Evolutionary conservation across 306 rosid species (phyloP), one percentile per base, ranked within the genome.

Genomic region (Casuarina glauca): DNA sequence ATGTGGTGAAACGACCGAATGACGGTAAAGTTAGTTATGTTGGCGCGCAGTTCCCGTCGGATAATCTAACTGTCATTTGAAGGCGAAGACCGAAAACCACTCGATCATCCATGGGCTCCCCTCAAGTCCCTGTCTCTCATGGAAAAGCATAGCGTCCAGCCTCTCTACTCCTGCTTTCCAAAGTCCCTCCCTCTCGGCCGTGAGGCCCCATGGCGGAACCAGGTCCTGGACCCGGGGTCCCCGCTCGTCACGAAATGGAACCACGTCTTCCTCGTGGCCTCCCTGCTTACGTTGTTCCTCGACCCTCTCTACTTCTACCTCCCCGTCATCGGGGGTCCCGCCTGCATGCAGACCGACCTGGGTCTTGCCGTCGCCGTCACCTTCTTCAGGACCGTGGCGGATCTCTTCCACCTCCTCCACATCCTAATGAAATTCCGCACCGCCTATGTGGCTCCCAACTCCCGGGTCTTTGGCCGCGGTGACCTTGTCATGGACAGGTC

Each of bases 271-370:
- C 89, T 92, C 42, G 80, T 82, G 1, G 77, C 87, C 0, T 89
- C 89, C 74, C 75, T 92, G 20, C 64, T 80, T 4, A 94, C 97
- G n/a, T 81, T 95, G 45, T 95, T 92, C 79, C 45, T 95, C 3
- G 98, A 95, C 58, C 97, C 97, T 2, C 91, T 95, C 50, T 95
- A 91, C 83, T 92, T 95, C 87, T 95, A 81, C 51, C 71, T 89
- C 45, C 92, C 97, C 12, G 42, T 82, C 53, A 88, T 89, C 3
- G 95, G 89, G 3, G 87, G 78, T 36, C 61, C 86, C 36, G 89
- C 82, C 0, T 95, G 98, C 62, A 86, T 92, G 91, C 55, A 79
- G 0, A 85, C 74, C 19, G 91, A 91, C 82, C 1, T 80, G 5
- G 6, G 68, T 8, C 92, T 92, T 13, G 86, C 96, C 58, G 79